phyloP scores from a whole-genome alignment of 1,284 basidiomycete genomes.

The Melampsora larici-populina region DNA sequence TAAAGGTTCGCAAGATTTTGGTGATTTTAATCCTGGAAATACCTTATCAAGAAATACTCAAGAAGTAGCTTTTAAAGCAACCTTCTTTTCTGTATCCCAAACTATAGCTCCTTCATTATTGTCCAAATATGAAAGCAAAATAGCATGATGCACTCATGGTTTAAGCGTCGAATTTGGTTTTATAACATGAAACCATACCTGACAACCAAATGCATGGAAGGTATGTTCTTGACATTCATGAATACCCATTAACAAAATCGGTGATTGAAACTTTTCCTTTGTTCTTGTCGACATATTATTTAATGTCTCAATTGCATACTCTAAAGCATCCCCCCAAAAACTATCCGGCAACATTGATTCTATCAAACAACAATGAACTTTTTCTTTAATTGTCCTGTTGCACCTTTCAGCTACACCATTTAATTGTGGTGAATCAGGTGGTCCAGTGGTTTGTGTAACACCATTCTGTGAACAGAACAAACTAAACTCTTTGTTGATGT shows the following conservation, averaged over 20 bases:
- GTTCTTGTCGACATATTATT: neutral
- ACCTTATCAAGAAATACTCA: neutral
- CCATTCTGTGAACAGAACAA: too few relatives aligned
- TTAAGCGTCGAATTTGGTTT: too few relatives aligned
- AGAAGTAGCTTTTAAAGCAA: neutral
- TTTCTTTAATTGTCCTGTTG: neutral
- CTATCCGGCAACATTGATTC: neutral
- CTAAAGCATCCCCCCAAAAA: too few relatives aligned
- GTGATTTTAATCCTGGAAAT: too few relatives aligned
- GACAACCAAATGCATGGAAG: too few relatives aligned
- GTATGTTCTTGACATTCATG: too few relatives aligned
- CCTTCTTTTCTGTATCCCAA: neutral
- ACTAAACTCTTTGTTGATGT: too few relatives aligned
- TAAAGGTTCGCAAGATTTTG: neutral
- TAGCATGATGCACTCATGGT: neutral
- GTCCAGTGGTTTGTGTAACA: neutral
- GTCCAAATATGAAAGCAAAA: neutral
- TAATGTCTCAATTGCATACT: neutral
- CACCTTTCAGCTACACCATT: constrained; percentile 22
- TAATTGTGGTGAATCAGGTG: constrained; percentile 41
- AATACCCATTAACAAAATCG: neutral
- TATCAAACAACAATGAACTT: neutral
- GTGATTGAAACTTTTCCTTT: neutral
- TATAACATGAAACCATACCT: too few relatives aligned
- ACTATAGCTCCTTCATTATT: neutral